Evolutionary conservation across 306 rosid genomes (phyloP), one percentile per base, ranked within the genome.

Genomic region (Crotalaria pallida): DNA sequence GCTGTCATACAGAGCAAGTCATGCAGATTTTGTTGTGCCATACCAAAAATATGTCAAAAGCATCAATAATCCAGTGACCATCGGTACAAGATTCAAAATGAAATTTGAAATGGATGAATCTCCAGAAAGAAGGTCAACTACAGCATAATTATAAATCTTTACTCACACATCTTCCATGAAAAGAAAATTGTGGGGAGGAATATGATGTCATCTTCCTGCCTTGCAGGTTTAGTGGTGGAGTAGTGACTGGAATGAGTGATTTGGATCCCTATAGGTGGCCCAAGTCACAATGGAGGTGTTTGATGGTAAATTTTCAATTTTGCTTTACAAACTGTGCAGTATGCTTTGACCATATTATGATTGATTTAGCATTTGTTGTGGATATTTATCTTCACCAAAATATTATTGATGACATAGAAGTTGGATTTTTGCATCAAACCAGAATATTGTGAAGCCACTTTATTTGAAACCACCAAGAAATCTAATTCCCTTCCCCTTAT

Each of bases 101-200:
- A 87, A 82, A 87, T 88, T 88, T 72, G 96, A 88, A 65, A 93
- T 89, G 89, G 98, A 93, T 66, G 98, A 93, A 79, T 87, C 97
- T 45, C 84, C 96, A 2, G 98, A 93, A 81, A 88, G 96, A 85
- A 90, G 98, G 98, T 93, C 34, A 58, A 60, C 63, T 62, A 29
- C 23, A 26, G 6, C 55, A 34, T 58, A 38, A 41, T 75, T 63
- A 49, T 56, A 65, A 43, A 53, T 55, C 72, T 31, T 45, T 26
- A 44, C 22, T 15, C 40, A 47, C 49, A 24, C 48, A 59, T 58
- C 67, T 66, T 73, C 31, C 64, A 53, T 22, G 3, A 18, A 48
- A 18, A 40, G 26, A 24, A 3, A 17, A 5, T 27, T 69, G 36
- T 67, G 3, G 10, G 16, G 24, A 61, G 62, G 65, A 80, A 79